Percentiles rank a stretch among this genome's conserved stretches.
Conservation (phyloP, 2,329 filamentous ascomycete genomes). For the Macrophomina phaseolina region DNA sequence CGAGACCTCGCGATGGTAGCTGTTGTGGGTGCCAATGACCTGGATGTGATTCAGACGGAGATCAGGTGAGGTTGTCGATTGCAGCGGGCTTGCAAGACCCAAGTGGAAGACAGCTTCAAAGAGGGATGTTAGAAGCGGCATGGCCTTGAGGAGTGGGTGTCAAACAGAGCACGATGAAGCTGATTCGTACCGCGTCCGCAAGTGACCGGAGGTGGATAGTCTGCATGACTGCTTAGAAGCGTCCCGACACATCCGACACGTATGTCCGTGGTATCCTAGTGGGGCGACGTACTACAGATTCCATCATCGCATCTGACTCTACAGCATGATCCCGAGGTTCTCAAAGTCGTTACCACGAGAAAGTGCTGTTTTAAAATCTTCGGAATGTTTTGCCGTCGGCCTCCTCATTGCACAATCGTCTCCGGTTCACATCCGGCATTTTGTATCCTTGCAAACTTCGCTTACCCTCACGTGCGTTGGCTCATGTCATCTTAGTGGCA, state of each 20-base stretch:
- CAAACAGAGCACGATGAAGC: constrained; percentile 5
- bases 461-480: neutral
- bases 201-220: neutral
- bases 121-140: constrained; percentile 13
- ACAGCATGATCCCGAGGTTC: neutral
- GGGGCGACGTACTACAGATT: constrained; percentile 14
- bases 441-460: neutral
- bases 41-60: constrained; percentile 60
- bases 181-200: neutral
- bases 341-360: neutral
- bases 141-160: neutral
- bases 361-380: neutral
- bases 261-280: neutral
- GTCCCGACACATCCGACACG: constrained; percentile 8
- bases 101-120: constrained; percentile 11
- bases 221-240: neutral
- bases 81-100: constrained; percentile 3
- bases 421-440: neutral
- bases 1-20: constrained; percentile 56
- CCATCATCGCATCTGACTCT: constrained; percentile 8
- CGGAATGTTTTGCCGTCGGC: neutral
- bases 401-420: neutral
- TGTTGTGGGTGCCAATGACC: constrained; percentile 59
- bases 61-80: neutral
- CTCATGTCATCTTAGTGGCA: neutral